Base-by-base conservation (phyloP, 805 yeast genomes). In the Jamesozyma spencerorum region DNA sequence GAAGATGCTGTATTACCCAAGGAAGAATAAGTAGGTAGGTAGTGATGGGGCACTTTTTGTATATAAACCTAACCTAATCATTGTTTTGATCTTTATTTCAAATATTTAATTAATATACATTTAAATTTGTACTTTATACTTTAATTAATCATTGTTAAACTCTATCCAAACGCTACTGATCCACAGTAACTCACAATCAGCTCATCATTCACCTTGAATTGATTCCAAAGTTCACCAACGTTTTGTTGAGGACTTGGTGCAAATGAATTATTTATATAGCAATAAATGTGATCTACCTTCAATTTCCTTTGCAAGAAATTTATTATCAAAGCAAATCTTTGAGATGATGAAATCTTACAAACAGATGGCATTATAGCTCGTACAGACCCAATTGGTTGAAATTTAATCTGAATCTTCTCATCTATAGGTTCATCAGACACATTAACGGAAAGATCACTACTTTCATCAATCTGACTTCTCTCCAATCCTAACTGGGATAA, bases 201-300 rank as follows among this genome's bases (percentile, higher is more conserved):
- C 31, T 58, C 63, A 31, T 59, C 51, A 28, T 53, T 51, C 2
- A 54, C 49, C 35, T 51, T 55, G 31, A 57, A 62, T 31, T 59
- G 64, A 1, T 43, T 34, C 59, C 62, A 58, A 6, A 62, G 40
- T 19, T 60, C 62, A 2, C 62, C 61, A 1, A 62, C 46, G 3
- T 37, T 47, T 34, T 60, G 63, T 18, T 60, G 57, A 1, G 64
- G 64, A 24, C 54, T 55, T 2, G 66, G 66, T 2, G 64, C 62
- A 46, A 62, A 62, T 6, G 66, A 61, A 38, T 58, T 62, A 36
- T 58, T 61, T 4, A 62, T 47, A 34, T 62, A 62, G 36, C 64
- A 58, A 37, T 51, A 53, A 3, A 59, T 52, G 28, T 50, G 39
- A 10, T 47, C 43, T 15, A 55, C 38, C 33, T 51, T 53, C 33